These are phyloP conservation scores for Lathyrus oleraceus DNA, from an alignment of 306 rosid species.

Conservation along the genomic window DNA sequence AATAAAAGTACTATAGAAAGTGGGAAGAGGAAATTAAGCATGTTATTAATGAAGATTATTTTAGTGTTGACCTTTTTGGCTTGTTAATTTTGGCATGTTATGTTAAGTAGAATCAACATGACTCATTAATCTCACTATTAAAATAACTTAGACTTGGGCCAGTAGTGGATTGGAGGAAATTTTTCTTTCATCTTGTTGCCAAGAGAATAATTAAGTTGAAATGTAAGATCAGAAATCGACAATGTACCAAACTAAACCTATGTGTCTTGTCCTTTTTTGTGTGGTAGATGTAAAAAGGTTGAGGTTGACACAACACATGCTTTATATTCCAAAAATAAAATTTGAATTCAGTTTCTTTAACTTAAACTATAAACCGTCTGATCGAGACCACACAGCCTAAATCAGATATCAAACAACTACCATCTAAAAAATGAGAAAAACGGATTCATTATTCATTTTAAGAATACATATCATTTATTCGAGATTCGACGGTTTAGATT, in stretches of 20 bases:
- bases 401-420: background rate
- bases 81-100: constrained; percentile 20
- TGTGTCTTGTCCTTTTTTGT: background rate
- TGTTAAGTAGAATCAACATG: constrained; percentile 7
- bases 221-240: constrained; percentile 43
- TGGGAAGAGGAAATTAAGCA: background rate
- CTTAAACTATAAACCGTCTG: background rate
- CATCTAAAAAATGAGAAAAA: background rate
- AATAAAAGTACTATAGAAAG: background rate
- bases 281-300: background rate
- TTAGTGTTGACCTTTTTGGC: constrained; percentile 16
- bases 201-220: constrained; percentile 33
- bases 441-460: background rate
- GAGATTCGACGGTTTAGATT: background rate
- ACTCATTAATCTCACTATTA: constrained; percentile 16
- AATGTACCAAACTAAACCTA: constrained; percentile 38
- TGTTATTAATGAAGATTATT: background rate
- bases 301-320: background rate
- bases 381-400: background rate
- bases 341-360: background rate
- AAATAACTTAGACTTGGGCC: background rate
- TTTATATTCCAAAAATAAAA: background rate
- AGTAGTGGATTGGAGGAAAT: constrained; percentile 5
- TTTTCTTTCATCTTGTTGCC: constrained; percentile 12
- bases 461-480: background rate